Evolutionary conservation across 1,139 yeast genomes (phyloP).

Genomic region (Entelexis paramagnoliae): DNA sequence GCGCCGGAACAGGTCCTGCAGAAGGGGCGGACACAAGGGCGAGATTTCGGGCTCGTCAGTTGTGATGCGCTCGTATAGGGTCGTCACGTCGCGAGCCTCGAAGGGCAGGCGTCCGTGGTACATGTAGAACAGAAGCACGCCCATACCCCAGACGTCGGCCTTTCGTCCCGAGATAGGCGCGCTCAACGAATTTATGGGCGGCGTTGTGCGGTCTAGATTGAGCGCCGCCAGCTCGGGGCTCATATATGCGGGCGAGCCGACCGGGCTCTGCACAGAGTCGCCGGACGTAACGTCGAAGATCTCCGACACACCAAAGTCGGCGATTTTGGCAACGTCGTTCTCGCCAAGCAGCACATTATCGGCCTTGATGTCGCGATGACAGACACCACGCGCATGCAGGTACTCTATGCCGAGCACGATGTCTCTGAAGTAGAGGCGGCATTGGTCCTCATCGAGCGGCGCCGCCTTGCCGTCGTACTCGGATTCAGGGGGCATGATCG

Average conservation of each 20-base stretch:
- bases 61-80: slow-evolving; percentile 36
- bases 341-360: slow-evolving; percentile 72
- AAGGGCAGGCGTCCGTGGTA: slow-evolving; percentile 36
- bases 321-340: slow-evolving; percentile 72
- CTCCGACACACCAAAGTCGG: slow-evolving; percentile 89
- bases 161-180: slow-evolving; percentile 46
- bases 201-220: not conserved
- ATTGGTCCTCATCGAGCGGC: slow-evolving; percentile 34
- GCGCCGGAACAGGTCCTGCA: slow-evolving; percentile 28
- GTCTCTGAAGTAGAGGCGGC: slow-evolving; percentile 53
- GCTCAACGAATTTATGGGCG: not conserved
- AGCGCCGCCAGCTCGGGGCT: slow-evolving; percentile 70
- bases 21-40: slow-evolving; percentile 17
- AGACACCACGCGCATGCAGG: slow-evolving; percentile 82
- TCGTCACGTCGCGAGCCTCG: slow-evolving; percentile 37
- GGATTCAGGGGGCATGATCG: slow-evolving; percentile 29
- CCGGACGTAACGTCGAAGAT: slow-evolving; percentile 42
- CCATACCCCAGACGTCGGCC: slow-evolving; percentile 72
- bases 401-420: slow-evolving; percentile 84
- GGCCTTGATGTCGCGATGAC: slow-evolving; percentile 92
- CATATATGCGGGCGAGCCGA: slow-evolving; percentile 77
- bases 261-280: slow-evolving; percentile 44
- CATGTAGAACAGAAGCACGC: slow-evolving; percentile 46
- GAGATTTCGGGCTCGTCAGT: slow-evolving; percentile 18
- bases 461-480: slow-evolving; percentile 35